Evolutionary conservation across 1,139 yeast genomes (phyloP), one percentile per base, ranked within the genome.

Genomic region (Diutina siamensis): DNA sequence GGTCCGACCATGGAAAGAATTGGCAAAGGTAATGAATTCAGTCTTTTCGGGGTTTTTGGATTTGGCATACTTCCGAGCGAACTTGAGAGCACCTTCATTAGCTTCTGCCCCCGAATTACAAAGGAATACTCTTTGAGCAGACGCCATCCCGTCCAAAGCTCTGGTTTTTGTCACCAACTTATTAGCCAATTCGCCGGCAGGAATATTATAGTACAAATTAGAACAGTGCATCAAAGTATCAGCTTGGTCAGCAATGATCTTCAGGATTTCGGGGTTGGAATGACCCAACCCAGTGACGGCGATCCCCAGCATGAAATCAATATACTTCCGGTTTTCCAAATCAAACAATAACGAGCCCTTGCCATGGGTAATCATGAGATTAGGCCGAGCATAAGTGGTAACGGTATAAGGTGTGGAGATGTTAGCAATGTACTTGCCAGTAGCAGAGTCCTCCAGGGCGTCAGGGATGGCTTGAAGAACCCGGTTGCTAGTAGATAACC

Each of bases 231-330:
- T 71, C 52, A 92, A 68, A 12, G 82, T 79, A 35, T 64, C 62
- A 1, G 92, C 77, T 63, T 92, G 98, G 44, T 83, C 82, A 48
- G 67, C 62, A 49, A 88, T 61, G 50, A 92, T 76, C 48, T 81
- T 67, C 4, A 94, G 74, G 36, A 92, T 72, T 51, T 78, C 81
- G 4, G 80, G 78, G 56, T 92, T 75, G 31, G 88, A 70, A 61
- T 92, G 98, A 2, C 98, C 98, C 51, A 92, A 68, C 1, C 85
- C 81, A n/a, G 96, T 89, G 15, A 92, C 98, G 1, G 98, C 97
- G 53, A 92, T 88, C 45, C 98, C 98, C 1, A 97, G 88, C 2
- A 89, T 81, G 63, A 92, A 89, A 60, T 92, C 98, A 46, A 92
- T 73, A 59, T 83, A 92, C 57, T 83, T 74, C 46, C 82, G 70